These are phyloP conservation scores for Rosa rugosa DNA, from an alignment of 306 rosid genomes.

Conservation along the genomic window DNA sequence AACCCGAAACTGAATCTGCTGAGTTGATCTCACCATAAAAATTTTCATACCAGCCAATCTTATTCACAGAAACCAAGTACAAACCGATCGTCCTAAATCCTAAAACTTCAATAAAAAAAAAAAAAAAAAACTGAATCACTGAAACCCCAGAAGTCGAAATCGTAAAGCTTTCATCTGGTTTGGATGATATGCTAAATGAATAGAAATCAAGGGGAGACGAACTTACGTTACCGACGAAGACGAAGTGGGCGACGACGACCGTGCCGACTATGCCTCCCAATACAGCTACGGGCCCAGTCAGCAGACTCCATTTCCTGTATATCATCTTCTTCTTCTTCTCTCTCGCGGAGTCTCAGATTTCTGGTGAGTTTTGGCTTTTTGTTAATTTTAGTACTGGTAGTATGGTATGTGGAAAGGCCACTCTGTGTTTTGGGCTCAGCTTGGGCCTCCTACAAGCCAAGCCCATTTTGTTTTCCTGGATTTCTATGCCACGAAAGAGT, in stretches of 20 bases:
- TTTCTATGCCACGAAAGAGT: too few relatives aligned
- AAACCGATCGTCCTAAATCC: neutral
- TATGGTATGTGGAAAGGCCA: too few relatives aligned
- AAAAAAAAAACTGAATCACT: neutral
- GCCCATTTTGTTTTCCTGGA: neutral
- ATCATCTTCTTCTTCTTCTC: slow-evolving; percentile 53
- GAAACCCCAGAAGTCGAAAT: neutral
- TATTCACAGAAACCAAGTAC: slow-evolving; percentile 29
- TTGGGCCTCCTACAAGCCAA: neutral
- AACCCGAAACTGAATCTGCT: slow-evolving; percentile 65
- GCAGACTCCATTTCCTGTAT: slow-evolving; percentile 90
- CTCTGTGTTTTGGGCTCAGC: neutral
- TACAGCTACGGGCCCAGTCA: slow-evolving; percentile 56
- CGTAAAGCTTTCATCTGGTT: neutral
- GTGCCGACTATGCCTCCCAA: slow-evolving; percentile 64
- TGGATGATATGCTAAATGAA: neutral
- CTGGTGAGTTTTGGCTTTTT: neutral
- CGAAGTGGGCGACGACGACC: slow-evolving; percentile 41
- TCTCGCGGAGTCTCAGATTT: neutral
- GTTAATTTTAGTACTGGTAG: too few relatives aligned
- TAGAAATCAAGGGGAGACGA: neutral
- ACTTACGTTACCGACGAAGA: slow-evolving; percentile 46
- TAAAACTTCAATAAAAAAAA: neutral
- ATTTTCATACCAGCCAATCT: slow-evolving; percentile 65
- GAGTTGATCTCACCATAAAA: slow-evolving; percentile 72